These are phyloP conservation scores for Trametes maxima DNA, from an alignment of 768 basidiomycete species.

Conservation along the genomic window DNA sequence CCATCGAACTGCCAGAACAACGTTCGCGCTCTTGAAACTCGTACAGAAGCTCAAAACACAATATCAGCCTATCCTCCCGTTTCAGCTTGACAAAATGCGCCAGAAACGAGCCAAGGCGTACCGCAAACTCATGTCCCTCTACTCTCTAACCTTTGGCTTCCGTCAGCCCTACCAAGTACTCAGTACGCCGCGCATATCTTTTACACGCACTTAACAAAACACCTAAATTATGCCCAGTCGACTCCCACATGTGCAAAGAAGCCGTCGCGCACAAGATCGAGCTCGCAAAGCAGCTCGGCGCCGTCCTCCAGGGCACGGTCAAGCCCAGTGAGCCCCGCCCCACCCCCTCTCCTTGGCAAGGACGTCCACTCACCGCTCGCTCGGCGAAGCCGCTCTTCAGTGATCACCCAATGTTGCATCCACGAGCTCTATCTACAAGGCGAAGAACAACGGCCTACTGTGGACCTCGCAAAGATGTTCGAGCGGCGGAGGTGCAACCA, in stretches of 20 bases:
- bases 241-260: slow-evolving; percentile 78
- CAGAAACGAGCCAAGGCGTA: slow-evolving; percentile 96
- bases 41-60: background rate
- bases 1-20: background rate
- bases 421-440: slow-evolving; percentile 90
- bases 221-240: slow-evolving; percentile 53
- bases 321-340: slow-evolving; percentile 77
- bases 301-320: slow-evolving; percentile 81
- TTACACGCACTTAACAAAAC: background rate
- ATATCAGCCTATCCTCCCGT: no score
- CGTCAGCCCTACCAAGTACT: slow-evolving; percentile 93
- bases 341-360: background rate
- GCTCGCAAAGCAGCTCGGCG: slow-evolving; percentile 69
- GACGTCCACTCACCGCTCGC: slow-evolving; percentile 17
- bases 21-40: no score
- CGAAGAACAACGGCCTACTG: slow-evolving; percentile 66
- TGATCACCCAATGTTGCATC: slow-evolving; percentile 99
- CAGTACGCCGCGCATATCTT: slow-evolving; percentile 45
- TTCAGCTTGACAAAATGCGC: slow-evolving; percentile 58
- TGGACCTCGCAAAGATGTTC: slow-evolving; percentile 91
- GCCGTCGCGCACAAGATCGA: slow-evolving; percentile 74
- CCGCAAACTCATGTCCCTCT: slow-evolving; percentile 91
- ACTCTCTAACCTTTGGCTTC: slow-evolving; percentile 86
- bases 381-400: slow-evolving; percentile 58
- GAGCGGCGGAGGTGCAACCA: slow-evolving; percentile 97